Percentiles rank a stretch among this genome's conserved stretches.
Conservation (phyloP, 1,284 basidiomycete species). For the Cutaneotrichosporon cavernicola region DNA sequence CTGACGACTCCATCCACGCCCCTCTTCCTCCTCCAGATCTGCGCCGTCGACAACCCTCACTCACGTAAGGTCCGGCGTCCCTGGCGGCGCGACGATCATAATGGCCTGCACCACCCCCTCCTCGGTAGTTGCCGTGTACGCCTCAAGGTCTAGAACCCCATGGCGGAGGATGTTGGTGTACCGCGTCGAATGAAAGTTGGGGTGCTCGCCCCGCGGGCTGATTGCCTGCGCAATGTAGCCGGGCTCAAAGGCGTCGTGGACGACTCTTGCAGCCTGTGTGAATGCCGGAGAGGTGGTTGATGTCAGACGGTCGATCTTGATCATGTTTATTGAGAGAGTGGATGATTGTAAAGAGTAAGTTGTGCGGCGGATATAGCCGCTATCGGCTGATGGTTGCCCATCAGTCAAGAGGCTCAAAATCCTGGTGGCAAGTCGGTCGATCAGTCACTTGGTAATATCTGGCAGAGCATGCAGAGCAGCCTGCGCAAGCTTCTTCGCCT, state of each 20-base stretch:
- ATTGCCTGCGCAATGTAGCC: conserved; percentile 9
- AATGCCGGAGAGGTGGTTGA: neutral
- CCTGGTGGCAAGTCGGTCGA: neutral
- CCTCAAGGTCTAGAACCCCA: conserved; percentile 1
- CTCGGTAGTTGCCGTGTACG: neutral
- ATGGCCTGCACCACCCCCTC: conserved; percentile 5
- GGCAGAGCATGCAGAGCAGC: no score
- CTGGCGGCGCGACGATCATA: conserved; percentile 1
- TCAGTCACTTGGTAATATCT: no score
- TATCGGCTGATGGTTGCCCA: neutral
- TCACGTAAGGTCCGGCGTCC: conserved; percentile 3
- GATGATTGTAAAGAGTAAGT: neutral
- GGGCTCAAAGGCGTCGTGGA: conserved; percentile 9
- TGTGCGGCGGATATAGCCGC: neutral
- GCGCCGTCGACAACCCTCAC: neutral
- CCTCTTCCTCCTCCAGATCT: neutral
- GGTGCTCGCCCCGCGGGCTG: conserved; percentile 1
- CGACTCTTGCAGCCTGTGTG: neutral
- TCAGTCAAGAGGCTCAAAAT: neutral
- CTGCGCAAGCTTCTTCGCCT: no score
- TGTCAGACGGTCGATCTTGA: conserved; percentile 7
- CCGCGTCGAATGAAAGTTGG: neutral
- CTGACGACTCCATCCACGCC: neutral
- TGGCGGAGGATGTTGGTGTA: conserved; percentile 1
- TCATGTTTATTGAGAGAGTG: neutral